phyloP scores from a whole-genome alignment of 371 early-diverging fungal species.

The Coemansia sp. region DNA sequence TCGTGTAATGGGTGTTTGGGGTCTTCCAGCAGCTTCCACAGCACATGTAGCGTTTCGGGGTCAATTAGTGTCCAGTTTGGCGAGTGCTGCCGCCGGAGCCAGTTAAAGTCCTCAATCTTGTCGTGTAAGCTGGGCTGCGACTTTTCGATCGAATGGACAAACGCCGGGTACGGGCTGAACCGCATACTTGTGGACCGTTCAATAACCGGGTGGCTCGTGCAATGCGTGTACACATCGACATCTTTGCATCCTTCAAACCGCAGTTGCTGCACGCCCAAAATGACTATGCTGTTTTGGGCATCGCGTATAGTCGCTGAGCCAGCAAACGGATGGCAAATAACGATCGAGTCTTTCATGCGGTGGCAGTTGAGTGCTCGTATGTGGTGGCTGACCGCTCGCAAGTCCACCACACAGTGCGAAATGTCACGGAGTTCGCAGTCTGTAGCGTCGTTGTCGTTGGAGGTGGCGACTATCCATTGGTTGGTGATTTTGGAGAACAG shows the following conservation, averaged over 20 bases:
- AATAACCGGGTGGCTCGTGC: constrained; percentile 77
- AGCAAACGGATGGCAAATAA: constrained; percentile 63
- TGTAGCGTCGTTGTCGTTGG: not conserved
- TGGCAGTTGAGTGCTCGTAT: constrained; percentile 70
- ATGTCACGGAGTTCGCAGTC: constrained; percentile 47
- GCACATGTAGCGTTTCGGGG: not conserved
- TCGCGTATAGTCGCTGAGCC: constrained; percentile 71
- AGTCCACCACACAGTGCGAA: constrained; percentile 24
- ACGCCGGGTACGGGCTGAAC: constrained; percentile 56
- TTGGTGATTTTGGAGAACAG: not conserved
- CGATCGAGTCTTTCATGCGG: constrained; percentile 59
- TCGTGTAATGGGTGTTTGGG: not conserved
- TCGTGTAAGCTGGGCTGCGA: constrained; percentile 55
- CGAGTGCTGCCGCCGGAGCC: constrained; percentile 73
- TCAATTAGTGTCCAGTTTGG: constrained; percentile 64
- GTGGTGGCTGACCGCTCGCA: constrained; percentile 23
- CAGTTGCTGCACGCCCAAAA: constrained; percentile 75
- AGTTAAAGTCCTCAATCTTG: constrained; percentile 81
- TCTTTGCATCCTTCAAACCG: constrained; percentile 71
- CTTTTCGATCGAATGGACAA: constrained; percentile 13
- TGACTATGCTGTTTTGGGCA: constrained; percentile 58
- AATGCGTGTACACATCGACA: constrained; percentile 64
- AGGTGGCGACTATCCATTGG: constrained; percentile 14
- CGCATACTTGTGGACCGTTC: constrained; percentile 65
- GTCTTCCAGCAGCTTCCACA: constrained; percentile 14